phyloP scores from a whole-genome alignment of 768 basidiomycete genomes.

The Chalciporus chontae region DNA sequence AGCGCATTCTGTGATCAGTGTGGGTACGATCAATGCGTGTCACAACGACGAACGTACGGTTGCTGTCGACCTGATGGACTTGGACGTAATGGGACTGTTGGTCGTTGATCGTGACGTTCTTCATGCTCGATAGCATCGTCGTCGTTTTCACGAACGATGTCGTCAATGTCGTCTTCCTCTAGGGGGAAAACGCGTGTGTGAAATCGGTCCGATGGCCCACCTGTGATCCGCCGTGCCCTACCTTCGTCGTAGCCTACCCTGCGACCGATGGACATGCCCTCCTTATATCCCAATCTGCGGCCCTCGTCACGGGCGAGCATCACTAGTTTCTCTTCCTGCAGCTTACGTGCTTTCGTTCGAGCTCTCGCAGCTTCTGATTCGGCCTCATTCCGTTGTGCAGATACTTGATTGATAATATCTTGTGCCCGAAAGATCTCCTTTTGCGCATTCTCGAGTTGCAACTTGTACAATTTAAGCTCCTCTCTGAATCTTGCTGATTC shows the following conservation, averaged over 20 bases:
- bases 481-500: conserved; percentile 36
- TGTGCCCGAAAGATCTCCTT: conserved; percentile 42
- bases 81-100: conserved; percentile 12
- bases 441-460: conserved; percentile 43
- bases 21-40: conserved; percentile 8
- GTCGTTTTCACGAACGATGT: conserved; percentile 9
- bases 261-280: conserved; percentile 37
- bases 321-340: conserved; percentile 40
- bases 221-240: conserved; percentile 13
- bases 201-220: conserved; percentile 7
- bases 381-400: conserved; percentile 41
- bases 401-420: conserved; percentile 40
- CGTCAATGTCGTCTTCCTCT: conserved; percentile 16
- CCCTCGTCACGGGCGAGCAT: conserved; percentile 45
- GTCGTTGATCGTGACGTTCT: conserved; percentile 19
- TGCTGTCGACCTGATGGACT: conserved; percentile 14
- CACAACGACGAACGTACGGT: conserved; percentile 21
- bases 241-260: conserved; percentile 29
- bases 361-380: conserved; percentile 45
- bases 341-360: conserved; percentile 40
- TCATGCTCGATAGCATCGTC: conserved; percentile 17
- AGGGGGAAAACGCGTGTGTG: conserved; percentile 8
- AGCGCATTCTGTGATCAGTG: conserved; percentile 18
- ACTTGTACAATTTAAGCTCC: conserved; percentile 44
- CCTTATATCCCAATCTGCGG: conserved; percentile 36